Base-by-base conservation (phyloP, 345 rosid genomes). In the Camelina hispida region DNA sequence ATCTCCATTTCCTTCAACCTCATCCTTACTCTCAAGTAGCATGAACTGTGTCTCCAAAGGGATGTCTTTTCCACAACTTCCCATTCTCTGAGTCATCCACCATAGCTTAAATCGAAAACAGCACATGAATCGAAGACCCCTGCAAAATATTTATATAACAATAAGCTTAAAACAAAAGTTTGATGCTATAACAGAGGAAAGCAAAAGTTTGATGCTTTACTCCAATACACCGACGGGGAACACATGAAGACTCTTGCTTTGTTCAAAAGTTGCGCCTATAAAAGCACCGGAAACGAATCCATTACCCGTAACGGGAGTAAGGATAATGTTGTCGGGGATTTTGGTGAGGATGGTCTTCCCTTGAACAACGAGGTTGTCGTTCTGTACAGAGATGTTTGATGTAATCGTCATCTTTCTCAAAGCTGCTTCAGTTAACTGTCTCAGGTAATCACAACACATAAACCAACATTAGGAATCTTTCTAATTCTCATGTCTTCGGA, bases 11-110 rank as follows among this genome's bases (percentile, higher is more conserved):
- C 69, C 79, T 81, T 85, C 85, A 73, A 81, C 75, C 61, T 69
- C 87, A 22, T 82, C 87, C 73, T 85, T 95, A 80, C 90, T 90
- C 85, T 95, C 99, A 9, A 95, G 80, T 4, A 95, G 83, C 94
- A 95, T 61, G 80, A 95, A 95, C 71, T 95, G 98, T 34, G 99
- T 95, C 88, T 95, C 99, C 87, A 95, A 79, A 20, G 98, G 99
- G 67, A 95, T 79, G 11, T 95, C 99, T 82, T 78, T 90, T 50
- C 99, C 99, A 79, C 85, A 84, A 22, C 62, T 86, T 55, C 98
- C 99, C 98, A 90, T 92, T 63, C 97, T 90, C 80, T 92, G 99
- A n/a, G 98, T 92, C 99, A 95, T 95, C 99, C 99, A 95, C 99
- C 99, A 92, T 63, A 92, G 81, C 66, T 95, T 95, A 85, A 95